A percentile compares a stretch with the other conserved stretches of the same genome.
phyloP scores from a whole-genome alignment of 73 alveolate genomes.

The Paramecium pentaurelia region DNA sequence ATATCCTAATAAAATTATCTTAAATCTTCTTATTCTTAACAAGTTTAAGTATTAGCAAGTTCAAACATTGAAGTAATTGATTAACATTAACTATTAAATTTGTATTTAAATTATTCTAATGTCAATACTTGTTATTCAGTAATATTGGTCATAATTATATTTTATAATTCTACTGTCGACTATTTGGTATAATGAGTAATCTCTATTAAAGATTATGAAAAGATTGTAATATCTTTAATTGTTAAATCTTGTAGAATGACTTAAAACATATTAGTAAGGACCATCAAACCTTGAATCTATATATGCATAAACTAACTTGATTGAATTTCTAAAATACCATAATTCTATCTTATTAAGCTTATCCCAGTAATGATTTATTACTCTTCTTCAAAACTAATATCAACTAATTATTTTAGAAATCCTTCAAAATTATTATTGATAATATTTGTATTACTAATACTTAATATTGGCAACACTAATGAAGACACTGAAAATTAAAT shows the following conservation, averaged over 20 bases:
- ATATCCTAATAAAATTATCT: background rate
- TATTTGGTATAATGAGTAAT: background rate
- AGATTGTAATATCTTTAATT: background rate
- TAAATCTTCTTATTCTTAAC: background rate
- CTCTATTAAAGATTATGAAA: background rate
- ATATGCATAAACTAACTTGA: background rate
- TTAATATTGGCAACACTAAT: background rate
- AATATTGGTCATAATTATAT: background rate
- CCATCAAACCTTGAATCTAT: background rate
- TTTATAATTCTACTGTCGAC: background rate
- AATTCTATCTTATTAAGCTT: background rate
- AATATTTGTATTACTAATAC: background rate
- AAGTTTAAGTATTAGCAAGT: background rate
- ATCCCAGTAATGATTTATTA: background rate
- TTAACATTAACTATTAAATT: background rate
- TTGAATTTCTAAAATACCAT: background rate
- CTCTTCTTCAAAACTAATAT: background rate
- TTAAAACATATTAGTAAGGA: background rate
- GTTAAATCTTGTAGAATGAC: background rate
- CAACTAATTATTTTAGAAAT: background rate
- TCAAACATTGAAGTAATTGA: background rate
- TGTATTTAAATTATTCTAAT: background rate
- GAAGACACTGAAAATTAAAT: background rate
- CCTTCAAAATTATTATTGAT: background rate
- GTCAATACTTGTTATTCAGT: background rate